Conservation (phyloP, 768 basidiomycete genomes). For the Leucogyrophana mollusca region DNA sequence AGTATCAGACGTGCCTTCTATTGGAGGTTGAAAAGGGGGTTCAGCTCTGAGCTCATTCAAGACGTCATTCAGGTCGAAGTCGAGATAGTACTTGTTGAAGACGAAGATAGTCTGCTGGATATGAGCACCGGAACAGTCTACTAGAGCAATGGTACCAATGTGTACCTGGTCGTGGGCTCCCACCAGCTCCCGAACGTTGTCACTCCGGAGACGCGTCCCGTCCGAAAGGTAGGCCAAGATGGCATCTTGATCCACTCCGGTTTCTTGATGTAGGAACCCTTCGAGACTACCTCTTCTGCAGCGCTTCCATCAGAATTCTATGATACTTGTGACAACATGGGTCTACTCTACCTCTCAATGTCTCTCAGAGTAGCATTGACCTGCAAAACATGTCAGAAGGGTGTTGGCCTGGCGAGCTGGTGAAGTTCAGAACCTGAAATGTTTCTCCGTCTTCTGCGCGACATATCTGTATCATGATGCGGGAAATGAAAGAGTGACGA, state of each 20-base stretch:
- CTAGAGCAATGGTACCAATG: background rate
- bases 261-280: conserved; percentile 66
- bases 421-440: conserved; percentile 44
- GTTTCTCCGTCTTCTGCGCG: conserved; percentile 64
- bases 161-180: conserved; percentile 74
- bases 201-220: conserved; percentile 66
- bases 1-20: conserved; percentile 53
- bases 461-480: conserved; percentile 60
- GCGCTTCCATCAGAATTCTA: conserved; percentile 1
- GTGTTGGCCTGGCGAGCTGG: too few relatives aligned
- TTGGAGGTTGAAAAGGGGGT: conserved; percentile 62
- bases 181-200: conserved; percentile 74
- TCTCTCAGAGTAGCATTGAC: conserved; percentile 71
- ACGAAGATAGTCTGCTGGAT: conserved; percentile 68
- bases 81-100: conserved; percentile 81
- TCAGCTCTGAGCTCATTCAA: conserved; percentile 61
- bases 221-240: conserved; percentile 79
- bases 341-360: conserved; percentile 59
- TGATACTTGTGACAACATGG: conserved; percentile 2
- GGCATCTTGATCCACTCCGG: conserved; percentile 65
- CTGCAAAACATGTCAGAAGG: conserved; percentile 14
- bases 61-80: conserved; percentile 65
- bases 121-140: conserved; percentile 5
- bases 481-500: conserved; percentile 7
- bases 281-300: conserved; percentile 67